Conservation (phyloP, 2,329 filamentous ascomycete species). For the Botrytis pseudocinerea region DNA sequence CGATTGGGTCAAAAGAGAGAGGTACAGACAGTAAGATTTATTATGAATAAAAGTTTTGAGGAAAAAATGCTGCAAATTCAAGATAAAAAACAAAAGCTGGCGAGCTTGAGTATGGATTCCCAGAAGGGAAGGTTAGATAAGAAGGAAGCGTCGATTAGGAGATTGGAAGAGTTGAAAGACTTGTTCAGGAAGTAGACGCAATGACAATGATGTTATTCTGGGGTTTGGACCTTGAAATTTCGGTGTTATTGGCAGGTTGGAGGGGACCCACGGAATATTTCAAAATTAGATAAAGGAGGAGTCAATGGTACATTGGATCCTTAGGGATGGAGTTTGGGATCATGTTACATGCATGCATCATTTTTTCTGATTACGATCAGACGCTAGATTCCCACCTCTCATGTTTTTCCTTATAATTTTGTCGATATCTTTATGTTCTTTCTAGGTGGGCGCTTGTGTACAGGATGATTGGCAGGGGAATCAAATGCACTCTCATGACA, state of each 20-base stretch:
- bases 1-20: conserved; percentile 85
- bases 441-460: not conserved
- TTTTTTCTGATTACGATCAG: not conserved
- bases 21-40: conserved; percentile 82
- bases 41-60: conserved; percentile 90
- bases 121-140: conserved; percentile 39
- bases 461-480: not conserved
- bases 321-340: conserved; percentile 8
- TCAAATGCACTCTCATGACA: not conserved
- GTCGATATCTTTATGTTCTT: not conserved
- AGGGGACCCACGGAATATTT: not conserved
- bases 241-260: conserved; percentile 3
- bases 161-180: conserved; percentile 59
- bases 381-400: conserved; percentile 9
- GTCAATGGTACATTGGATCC: not conserved
- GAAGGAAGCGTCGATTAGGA: conserved; percentile 39
- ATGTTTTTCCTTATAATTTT: not conserved
- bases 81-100: conserved; percentile 88
- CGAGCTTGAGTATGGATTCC: conserved; percentile 79
- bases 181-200: conserved; percentile 49
- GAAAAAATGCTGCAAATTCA: conserved; percentile 90
- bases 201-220: not conserved
- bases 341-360: not conserved
- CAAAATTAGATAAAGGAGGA: not conserved
- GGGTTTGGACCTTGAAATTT: not conserved